Percentiles rank a stretch among this genome's conserved stretches.
Conservation (phyloP, 306 rosid species). For the Quercus gilva region DNA sequence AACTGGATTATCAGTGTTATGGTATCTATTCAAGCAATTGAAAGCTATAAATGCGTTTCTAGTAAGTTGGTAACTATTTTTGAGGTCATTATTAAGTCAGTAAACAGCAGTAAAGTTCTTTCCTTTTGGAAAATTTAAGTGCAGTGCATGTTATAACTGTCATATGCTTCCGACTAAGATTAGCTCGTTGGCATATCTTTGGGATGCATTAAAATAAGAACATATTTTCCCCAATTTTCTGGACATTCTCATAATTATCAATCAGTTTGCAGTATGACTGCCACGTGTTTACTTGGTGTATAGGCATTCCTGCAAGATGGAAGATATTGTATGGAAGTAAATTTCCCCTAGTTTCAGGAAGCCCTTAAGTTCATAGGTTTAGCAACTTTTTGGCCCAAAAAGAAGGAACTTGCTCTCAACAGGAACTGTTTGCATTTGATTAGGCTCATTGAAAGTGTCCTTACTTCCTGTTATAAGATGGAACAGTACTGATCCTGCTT, state of each 20-base stretch:
- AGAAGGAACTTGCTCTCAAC: background rate
- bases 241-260: background rate
- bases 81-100: background rate
- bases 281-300: background rate
- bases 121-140: background rate
- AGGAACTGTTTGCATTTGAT: background rate
- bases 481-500: constrained; percentile 4
- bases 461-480: constrained; percentile 1
- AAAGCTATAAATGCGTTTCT: background rate
- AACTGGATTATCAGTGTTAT: background rate
- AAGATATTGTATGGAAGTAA: background rate
- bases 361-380: background rate
- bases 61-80: background rate
- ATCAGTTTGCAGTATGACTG: background rate
- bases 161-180: background rate
- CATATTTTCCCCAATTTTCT: background rate
- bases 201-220: background rate
- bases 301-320: background rate
- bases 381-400: background rate
- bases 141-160: background rate
- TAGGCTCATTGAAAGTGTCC: background rate
- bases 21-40: background rate
- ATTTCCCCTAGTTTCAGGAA: background rate
- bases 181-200: background rate
- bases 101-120: background rate